Evolutionary conservation across 495 filamentous ascomycete genomes (phyloP).

Genomic region (Neurospora sp.): DNA sequence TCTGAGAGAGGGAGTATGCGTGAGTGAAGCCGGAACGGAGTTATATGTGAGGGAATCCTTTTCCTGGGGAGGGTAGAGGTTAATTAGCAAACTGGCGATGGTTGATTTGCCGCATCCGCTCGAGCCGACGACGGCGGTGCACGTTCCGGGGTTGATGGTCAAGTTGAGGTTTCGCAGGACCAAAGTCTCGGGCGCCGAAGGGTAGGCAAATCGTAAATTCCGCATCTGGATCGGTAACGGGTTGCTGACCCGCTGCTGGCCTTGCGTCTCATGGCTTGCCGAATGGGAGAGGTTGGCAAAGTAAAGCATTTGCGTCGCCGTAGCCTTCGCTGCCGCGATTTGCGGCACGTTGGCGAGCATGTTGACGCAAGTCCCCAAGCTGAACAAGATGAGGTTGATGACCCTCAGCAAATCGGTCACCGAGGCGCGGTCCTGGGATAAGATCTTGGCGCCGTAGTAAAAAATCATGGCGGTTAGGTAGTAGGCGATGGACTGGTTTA

Average conservation of each 20-base stretch:
- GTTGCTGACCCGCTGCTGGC: slow-evolving; percentile 29
- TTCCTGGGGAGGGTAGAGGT: slow-evolving; percentile 17
- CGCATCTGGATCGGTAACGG: slow-evolving; percentile 54
- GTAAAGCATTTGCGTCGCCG: slow-evolving; percentile 62
- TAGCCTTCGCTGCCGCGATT: slow-evolving; percentile 60
- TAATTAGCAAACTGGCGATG: slow-evolving; percentile 61
- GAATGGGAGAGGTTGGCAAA: slow-evolving; percentile 46
- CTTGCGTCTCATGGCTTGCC: slow-evolving; percentile 54
- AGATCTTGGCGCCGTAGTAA: slow-evolving; percentile 65
- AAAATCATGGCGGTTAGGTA: slow-evolving; percentile 77
- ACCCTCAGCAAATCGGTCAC: slow-evolving; percentile 57
- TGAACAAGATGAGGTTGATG: slow-evolving; percentile 75
- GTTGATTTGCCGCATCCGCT: slow-evolving; percentile 91
- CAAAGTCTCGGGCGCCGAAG: slow-evolving; percentile 38
- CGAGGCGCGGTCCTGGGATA: slow-evolving; percentile 30
- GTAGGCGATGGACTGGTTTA: slow-evolving; percentile 57
- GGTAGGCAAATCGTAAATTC: slow-evolving; percentile 59
- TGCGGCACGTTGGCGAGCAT: slow-evolving; percentile 71
- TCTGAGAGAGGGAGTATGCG: slow-evolving; percentile 30
- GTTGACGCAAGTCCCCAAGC: slow-evolving; percentile 57
- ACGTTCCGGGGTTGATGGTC: slow-evolving; percentile 46
- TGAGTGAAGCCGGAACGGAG: slow-evolving; percentile 36
- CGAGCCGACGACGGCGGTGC: slow-evolving; percentile 66
- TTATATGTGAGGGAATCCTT: slow-evolving; percentile 43
- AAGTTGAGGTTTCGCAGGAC: slow-evolving; percentile 54